Evolutionary conservation across 2,329 filamentous ascomycete genomes (phyloP).

Genomic region (Monilinia aucupariae): DNA sequence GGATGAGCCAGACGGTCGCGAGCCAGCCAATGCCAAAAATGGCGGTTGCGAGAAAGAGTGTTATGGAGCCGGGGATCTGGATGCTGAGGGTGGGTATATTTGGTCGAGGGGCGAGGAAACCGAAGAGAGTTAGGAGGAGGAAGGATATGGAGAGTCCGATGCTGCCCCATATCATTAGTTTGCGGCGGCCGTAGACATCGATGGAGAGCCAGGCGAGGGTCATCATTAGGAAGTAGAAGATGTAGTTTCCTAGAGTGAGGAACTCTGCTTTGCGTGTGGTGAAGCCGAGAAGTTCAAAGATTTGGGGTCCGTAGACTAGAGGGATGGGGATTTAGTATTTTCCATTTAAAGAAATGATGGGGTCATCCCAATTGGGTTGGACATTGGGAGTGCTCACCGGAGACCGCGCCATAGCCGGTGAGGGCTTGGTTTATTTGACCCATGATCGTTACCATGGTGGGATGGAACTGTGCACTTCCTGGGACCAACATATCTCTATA

Average conservation of each 20-base stretch:
- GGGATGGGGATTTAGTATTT: slow-evolving; percentile 30
- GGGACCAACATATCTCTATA: slow-evolving; percentile 56
- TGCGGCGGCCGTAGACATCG: slow-evolving; percentile 49
- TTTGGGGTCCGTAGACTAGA: slow-evolving; percentile 55
- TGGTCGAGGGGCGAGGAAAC: slow-evolving; percentile 42
- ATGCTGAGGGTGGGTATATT: slow-evolving; percentile 40
- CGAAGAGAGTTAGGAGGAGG: slow-evolving; percentile 47
- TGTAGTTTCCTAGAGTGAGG: slow-evolving; percentile 55
- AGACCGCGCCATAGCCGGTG: slow-evolving; percentile 54
- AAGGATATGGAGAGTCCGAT: slow-evolving; percentile 45
- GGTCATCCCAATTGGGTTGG: too few relatives aligned
- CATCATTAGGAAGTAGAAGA: slow-evolving; percentile 55
- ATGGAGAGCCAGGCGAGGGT: slow-evolving; percentile 56
- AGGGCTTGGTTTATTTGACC: slow-evolving; percentile 57
- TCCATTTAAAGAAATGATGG: accelerated
- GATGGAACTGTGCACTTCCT: slow-evolving; percentile 51
- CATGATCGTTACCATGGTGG: slow-evolving; percentile 56
- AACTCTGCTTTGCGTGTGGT: slow-evolving; percentile 46
- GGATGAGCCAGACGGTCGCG: slow-evolving; percentile 51
- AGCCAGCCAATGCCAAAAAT: slow-evolving; percentile 58
- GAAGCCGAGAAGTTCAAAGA: slow-evolving; percentile 57
- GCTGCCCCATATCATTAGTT: slow-evolving; percentile 49
- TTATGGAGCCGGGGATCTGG: slow-evolving; percentile 47
- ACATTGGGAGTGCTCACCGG: slow-evolving; percentile 21
- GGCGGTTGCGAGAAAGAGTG: slow-evolving; percentile 52